Evolutionary conservation across 805 yeast genomes (phyloP).

Genomic region (Starmerella potacharoeniae): DNA sequence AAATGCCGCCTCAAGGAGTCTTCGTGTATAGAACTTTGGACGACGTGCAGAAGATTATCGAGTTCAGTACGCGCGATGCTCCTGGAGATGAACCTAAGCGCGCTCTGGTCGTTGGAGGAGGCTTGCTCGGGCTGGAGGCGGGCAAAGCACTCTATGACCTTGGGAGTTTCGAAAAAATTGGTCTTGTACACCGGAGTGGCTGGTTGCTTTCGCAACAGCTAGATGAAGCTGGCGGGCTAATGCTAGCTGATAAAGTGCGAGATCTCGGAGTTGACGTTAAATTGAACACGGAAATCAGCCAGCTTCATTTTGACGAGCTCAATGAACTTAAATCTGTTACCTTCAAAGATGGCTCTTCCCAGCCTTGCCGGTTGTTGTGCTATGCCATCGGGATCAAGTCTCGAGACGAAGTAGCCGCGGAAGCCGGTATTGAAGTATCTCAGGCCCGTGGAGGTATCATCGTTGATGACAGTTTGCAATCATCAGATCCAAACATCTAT

Average conservation of each 20-base stretch:
- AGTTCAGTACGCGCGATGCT: conserved; percentile 19
- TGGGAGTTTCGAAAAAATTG: conserved; percentile 25
- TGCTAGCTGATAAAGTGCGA: conserved; percentile 37
- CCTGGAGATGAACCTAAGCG: conserved; percentile 55
- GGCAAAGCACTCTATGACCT: conserved; percentile 31
- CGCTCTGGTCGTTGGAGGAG: conserved; percentile 93
- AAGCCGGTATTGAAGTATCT: conserved; percentile 20
- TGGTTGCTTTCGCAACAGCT: conserved; percentile 32
- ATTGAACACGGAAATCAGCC: conserved; percentile 40
- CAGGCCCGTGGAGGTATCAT: conserved; percentile 28
- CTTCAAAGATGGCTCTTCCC: conserved; percentile 26
- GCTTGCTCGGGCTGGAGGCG: conserved; percentile 34
- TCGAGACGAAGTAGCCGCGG: conserved; percentile 29
- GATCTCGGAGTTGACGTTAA: conserved; percentile 44
- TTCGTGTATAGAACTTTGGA: conserved; percentile 31
- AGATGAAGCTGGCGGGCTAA: conserved; percentile 30
- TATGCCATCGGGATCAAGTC: conserved; percentile 32
- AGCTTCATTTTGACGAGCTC: conserved; percentile 32
- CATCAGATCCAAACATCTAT: conserved; percentile 26
- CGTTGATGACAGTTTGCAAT: conserved; percentile 25
- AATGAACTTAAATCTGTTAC: conserved; percentile 23
- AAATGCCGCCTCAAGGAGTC: conserved; percentile 21
- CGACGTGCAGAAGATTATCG: conserved; percentile 28
- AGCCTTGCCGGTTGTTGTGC: conserved; percentile 29
- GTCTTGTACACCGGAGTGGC: conserved; percentile 29